Conservation (phyloP, 768 basidiomycete species). For the Kondoa subrosea region DNA sequence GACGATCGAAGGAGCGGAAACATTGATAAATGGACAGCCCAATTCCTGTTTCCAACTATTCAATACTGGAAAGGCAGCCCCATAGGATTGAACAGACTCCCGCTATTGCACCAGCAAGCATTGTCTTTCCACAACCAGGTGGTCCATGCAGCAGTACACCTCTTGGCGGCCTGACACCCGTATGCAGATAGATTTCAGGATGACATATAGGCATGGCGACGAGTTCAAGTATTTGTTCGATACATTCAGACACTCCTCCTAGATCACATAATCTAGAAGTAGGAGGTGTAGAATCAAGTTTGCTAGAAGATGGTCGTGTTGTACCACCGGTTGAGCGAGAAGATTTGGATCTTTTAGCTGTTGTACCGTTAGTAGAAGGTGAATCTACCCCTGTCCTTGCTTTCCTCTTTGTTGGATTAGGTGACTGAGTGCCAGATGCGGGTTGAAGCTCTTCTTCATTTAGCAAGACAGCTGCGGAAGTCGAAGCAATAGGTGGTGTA, state of each 20-base stretch:
- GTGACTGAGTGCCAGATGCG: background rate
- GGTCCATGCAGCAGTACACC: conserved; percentile 89
- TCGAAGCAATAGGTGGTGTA: background rate
- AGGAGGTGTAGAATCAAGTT: conserved; percentile 40
- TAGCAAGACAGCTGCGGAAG: background rate
- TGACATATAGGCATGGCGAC: conserved; percentile 88
- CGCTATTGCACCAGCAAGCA: conserved; percentile 84
- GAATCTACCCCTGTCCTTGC: background rate
- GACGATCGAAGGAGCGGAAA: conserved; percentile 89
- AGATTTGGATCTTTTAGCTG: background rate
- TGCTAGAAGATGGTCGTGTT: background rate
- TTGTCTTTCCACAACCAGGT: conserved; percentile 90
- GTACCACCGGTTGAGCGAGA: background rate
- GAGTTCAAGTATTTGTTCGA: conserved; percentile 89
- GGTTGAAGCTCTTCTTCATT: background rate
- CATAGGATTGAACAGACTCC: conserved; percentile 46
- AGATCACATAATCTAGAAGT: conserved; percentile 61
- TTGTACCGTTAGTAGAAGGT: background rate
- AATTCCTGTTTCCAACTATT: conserved; percentile 49
- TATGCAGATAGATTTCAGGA: conserved; percentile 86
- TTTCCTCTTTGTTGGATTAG: background rate
- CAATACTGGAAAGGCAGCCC: background rate
- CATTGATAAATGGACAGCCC: conserved; percentile 74
- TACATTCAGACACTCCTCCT: conserved; percentile 66
- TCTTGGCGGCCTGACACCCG: conserved; percentile 77